Percentiles rank a stretch among this genome's conserved stretches.
phyloP scores from a whole-genome alignment of 208 protist genomes.

The Leishmania arabica region DNA sequence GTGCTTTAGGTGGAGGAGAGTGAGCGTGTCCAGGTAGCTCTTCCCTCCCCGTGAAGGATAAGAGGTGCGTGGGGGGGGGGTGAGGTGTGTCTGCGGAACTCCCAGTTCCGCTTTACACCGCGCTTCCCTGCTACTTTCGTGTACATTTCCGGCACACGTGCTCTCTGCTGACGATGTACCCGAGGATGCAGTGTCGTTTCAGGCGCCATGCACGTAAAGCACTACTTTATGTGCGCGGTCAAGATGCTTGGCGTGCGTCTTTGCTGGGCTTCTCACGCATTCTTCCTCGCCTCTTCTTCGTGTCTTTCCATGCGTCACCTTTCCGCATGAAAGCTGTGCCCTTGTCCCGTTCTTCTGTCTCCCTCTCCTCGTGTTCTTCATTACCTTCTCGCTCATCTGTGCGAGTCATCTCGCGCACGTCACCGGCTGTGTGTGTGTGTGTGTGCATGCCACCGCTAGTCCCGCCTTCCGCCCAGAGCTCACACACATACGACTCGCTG shows the following conservation, averaged over 20 bases:
- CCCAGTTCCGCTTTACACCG: not conserved
- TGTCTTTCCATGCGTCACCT: not conserved
- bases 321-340: not conserved
- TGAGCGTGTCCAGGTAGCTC: not conserved
- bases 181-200: not conserved
- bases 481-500: not conserved
- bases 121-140: not conserved
- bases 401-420: not conserved
- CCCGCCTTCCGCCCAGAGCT: not conserved
- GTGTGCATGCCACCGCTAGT: not conserved
- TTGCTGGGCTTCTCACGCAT: not conserved
- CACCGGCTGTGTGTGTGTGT: not conserved
- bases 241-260: not conserved
- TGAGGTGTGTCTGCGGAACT: not conserved
- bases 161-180: not conserved
- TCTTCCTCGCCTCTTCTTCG: slow-evolving; percentile 7
- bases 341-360: not conserved
- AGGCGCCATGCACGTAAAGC: not conserved
- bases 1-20: not conserved
- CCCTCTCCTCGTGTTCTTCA: not conserved
- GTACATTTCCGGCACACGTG: not conserved
- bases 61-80: not conserved
- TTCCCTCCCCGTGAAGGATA: not conserved
- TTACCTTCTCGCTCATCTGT: not conserved
- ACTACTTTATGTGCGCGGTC: not conserved